Conservation (phyloP, 495 filamentous ascomycete species). For the Antarctomyces pellizariae region DNA sequence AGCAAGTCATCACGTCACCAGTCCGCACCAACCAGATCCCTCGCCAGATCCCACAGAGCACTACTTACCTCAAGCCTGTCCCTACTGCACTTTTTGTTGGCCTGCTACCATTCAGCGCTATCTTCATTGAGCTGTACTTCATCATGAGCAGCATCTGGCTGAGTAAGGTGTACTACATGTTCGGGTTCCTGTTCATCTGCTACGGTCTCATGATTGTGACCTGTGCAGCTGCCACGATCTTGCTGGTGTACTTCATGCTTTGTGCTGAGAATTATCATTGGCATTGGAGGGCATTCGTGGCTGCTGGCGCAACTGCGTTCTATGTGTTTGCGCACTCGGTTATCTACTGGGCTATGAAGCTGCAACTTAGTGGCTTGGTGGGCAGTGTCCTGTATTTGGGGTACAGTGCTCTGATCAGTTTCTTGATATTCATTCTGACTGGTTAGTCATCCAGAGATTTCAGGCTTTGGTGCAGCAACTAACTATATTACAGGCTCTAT, state of each 20-base stretch:
- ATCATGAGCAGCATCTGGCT: slow-evolving; percentile 98
- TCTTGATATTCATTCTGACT: slow-evolving; percentile 79
- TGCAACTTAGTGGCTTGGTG: slow-evolving; percentile 64
- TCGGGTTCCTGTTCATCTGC: slow-evolving; percentile 93
- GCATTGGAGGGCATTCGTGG: slow-evolving; percentile 88
- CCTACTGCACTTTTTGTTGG: slow-evolving; percentile 79
- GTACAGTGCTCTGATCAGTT: slow-evolving; percentile 72
- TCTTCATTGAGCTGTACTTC: slow-evolving; percentile 94
- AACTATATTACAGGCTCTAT: slow-evolving; percentile 42
- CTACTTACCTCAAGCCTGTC: slow-evolving; percentile 57
- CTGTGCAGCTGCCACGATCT: slow-evolving; percentile 69
- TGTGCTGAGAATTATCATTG: slow-evolving; percentile 96
- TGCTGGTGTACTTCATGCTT: slow-evolving; percentile 85
- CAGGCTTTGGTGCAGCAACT: slow-evolving; percentile 6
- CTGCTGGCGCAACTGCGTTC: slow-evolving; percentile 62
- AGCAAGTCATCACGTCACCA: slow-evolving; percentile 41
- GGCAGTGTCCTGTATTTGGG: slow-evolving; percentile 82
- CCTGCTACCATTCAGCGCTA: slow-evolving; percentile 80
- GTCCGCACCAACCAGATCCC: slow-evolving; percentile 96
- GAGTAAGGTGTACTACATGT: slow-evolving; percentile 98
- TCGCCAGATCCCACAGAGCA: slow-evolving; percentile 70
- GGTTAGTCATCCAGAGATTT: slow-evolving; percentile 30
- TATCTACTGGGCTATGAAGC: slow-evolving; percentile 66
- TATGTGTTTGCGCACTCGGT: slow-evolving; percentile 82
- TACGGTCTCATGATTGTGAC: slow-evolving; percentile 97